Base-by-base conservation (phyloP, 148 eudicot genomes). In the Persicaria maculosa region DNA sequence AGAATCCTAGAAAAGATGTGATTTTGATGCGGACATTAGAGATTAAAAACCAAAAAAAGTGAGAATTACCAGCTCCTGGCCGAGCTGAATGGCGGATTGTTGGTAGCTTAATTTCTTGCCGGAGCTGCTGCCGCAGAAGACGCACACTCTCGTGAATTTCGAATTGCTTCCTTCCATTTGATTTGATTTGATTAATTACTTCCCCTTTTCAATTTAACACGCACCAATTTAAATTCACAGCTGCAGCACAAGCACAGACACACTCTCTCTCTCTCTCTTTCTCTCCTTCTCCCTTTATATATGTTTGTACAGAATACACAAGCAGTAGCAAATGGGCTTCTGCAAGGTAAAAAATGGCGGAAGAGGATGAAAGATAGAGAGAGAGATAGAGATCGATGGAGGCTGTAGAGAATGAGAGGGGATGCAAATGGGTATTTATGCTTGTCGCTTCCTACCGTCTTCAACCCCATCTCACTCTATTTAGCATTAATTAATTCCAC, bases 31-130 rank as follows among this genome's bases (percentile, higher is more conserved):
- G 4, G 54, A 31, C 40, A 31, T 31, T 16, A 57, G 62, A 57
- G 19, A 9, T 9, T 16, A 69, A 46, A 9, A 73, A 31, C 40
- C 40, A 31, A 31, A 31, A 31, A 31, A 31, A 31, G 40, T 31
- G 40, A 16, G 4, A 25, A 68, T 72, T 83, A 88, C 91, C 91
- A 88, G 78, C 84, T 85, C 84, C 25, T 80, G 77, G 16, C 91
- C 91, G 50, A 88, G 76, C 36, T 80, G 85, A 70, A 85, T 78
- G 9, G 91, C 91, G 71, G 91, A 87, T 68, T 88, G 81, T 72
- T 85, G 84, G 75, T 88, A 88, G 75, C 83, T 84, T 17, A 84
- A 57, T 80, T 88, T 88, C 50, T 80, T 88, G 16, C 91, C 91
- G 0, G 89, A 74, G 73, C 87, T 84, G 78, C 87, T 84, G 4